Percentiles rank a stretch among this genome's conserved stretches.
phyloP scores from a whole-genome alignment of 371 early-diverging fungal genomes.

The Batrachochytrium dendrobatidis region DNA sequence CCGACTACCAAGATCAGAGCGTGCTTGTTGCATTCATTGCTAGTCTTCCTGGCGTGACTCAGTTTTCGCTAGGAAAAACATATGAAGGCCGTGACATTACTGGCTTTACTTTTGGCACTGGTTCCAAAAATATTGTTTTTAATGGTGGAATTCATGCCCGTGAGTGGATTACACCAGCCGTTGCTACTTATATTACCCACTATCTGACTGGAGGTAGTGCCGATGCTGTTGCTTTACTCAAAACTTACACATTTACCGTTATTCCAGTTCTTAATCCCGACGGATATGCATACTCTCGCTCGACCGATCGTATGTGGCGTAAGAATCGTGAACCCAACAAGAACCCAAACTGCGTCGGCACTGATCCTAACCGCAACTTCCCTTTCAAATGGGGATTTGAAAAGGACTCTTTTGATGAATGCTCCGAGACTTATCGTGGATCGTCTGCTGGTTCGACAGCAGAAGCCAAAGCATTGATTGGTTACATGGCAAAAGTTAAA shows the following conservation, averaged over 20 bases:
- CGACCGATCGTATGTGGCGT: slow-evolving; percentile 20
- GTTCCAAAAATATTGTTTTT: slow-evolving; percentile 17
- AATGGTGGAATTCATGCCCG: slow-evolving; percentile 36
- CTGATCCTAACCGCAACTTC: slow-evolving; percentile 24
- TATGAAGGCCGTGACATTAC: slow-evolving; percentile 17
- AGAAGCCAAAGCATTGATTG: slow-evolving; percentile 23
- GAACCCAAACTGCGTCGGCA: slow-evolving; percentile 27
- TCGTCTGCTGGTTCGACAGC: slow-evolving; percentile 5
- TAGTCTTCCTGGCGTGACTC: slow-evolving; percentile 12
- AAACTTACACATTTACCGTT: slow-evolving; percentile 24
- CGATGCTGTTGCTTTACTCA: slow-evolving; percentile 7
- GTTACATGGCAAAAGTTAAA: slow-evolving; percentile 25
- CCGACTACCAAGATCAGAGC: slow-evolving; percentile 19
- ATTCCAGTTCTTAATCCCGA: slow-evolving; percentile 29
- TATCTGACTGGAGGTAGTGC: slow-evolving; percentile 10
- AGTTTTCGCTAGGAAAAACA: slow-evolving; percentile 20
- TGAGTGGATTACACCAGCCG: slow-evolving; percentile 28
- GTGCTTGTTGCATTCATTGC: slow-evolving; percentile 13
- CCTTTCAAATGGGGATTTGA: neutral
- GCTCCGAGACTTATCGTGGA: slow-evolving; percentile 17
- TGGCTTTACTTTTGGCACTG: slow-evolving; percentile 23
- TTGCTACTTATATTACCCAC: slow-evolving; percentile 22
- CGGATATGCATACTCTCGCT: slow-evolving; percentile 29
- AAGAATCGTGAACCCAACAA: slow-evolving; percentile 28
- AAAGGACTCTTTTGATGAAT: slow-evolving; percentile 7